These are phyloP conservation scores for Mycena albidolilacea DNA, from an alignment of 768 basidiomycete species.

Conservation along the genomic window DNA sequence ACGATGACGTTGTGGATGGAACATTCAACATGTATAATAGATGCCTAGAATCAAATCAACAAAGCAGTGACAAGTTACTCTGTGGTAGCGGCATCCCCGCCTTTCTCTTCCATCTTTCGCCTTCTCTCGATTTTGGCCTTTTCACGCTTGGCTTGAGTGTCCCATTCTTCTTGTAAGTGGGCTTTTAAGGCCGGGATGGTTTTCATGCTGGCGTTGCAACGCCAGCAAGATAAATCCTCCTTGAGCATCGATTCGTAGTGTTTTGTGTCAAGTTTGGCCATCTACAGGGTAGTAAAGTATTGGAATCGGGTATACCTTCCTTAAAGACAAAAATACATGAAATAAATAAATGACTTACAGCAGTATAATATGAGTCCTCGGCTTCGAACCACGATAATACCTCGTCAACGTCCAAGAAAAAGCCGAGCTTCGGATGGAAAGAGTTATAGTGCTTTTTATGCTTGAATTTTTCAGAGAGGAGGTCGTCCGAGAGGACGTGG, in stretches of 20 bases:
- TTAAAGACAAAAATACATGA: background rate
- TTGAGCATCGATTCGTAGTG: conserved; percentile 80
- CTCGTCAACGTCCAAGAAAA: conserved; percentile 84
- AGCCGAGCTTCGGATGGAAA: conserved; percentile 88
- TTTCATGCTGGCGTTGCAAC: conserved; percentile 72
- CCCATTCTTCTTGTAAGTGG: conserved; percentile 85
- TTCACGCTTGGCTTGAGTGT: conserved; percentile 59
- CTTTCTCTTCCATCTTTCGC: conserved; percentile 54
- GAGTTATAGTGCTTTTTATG: conserved; percentile 94
- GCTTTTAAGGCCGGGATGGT: conserved; percentile 83
- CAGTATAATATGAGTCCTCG: conserved; percentile 66
- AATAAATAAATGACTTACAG: conserved; percentile 54
- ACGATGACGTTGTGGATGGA: conserved; percentile 8
- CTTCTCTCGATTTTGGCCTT: conserved; percentile 59
- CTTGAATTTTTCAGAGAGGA: conserved; percentile 80
- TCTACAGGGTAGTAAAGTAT: conserved; percentile 54
- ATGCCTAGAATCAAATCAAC: conserved; percentile 13
- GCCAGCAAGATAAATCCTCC: conserved; percentile 77
- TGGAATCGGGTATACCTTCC: conserved; percentile 5
- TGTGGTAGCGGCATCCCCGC: background rate
- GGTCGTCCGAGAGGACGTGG: conserved; percentile 88
- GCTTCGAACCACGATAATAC: conserved; percentile 89
- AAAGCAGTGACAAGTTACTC: background rate
- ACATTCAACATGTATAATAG: conserved; percentile 25
- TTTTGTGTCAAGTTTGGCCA: conserved; percentile 63